phyloP scores from a whole-genome alignment of 192 early-diverging fungal species.

The Chytriomyces confervae region DNA sequence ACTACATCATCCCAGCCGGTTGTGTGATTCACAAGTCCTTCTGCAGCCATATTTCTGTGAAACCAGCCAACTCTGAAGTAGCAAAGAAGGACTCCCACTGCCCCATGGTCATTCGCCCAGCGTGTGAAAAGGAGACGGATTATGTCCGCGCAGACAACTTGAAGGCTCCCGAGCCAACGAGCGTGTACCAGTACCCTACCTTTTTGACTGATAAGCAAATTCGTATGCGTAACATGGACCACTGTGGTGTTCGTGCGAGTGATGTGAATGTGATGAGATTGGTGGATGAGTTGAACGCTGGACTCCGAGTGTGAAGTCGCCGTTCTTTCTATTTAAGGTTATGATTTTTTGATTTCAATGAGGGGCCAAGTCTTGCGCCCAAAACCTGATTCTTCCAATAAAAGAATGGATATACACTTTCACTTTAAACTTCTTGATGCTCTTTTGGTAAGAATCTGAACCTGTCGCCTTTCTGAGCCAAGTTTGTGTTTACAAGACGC shows the following conservation, averaged over 20 bases:
- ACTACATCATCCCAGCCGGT: too few relatives aligned
- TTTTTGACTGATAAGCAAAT: neutral
- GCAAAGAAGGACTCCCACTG: neutral
- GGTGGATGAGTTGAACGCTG: too few relatives aligned
- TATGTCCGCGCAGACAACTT: neutral
- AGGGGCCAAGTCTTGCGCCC: too few relatives aligned
- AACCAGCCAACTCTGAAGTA: neutral
- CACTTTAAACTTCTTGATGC: too few relatives aligned
- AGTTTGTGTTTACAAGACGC: constrained; percentile 45
- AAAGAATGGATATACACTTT: too few relatives aligned
- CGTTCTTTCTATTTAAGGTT: too few relatives aligned
- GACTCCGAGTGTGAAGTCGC: too few relatives aligned
- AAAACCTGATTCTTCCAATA: too few relatives aligned
- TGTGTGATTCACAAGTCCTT: constrained; percentile 1
- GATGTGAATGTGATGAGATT: neutral
- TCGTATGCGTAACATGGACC: neutral
- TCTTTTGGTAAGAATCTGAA: constrained; percentile 65
- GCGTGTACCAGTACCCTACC: neutral
- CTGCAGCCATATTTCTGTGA: neutral
- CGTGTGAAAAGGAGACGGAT: neutral
- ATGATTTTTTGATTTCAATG: too few relatives aligned
- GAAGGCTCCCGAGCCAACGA: neutral
- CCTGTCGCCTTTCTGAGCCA: constrained; percentile 56
- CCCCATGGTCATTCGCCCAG: neutral
- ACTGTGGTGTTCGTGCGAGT: neutral